Percentiles rank a stretch among this genome's conserved stretches.
These are phyloP conservation scores for Arthonia radiata DNA, from an alignment of 495 filamentous ascomycete species.

Conservation along the genomic window DNA sequence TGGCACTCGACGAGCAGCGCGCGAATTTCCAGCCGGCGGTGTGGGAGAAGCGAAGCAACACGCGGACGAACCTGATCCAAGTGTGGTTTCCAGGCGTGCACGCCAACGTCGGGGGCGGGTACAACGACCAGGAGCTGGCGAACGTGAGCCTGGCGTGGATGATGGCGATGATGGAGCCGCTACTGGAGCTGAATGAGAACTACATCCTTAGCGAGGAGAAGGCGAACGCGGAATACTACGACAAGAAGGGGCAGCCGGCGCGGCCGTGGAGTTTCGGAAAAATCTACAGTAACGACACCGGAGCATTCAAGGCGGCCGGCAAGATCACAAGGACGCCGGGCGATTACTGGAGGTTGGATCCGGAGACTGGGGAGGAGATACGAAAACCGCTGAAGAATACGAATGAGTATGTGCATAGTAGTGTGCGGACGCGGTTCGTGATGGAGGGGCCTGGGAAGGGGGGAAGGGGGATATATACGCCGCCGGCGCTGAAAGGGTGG, in stretches of 20 bases:
- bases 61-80: conserved; percentile 31
- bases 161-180: conserved; percentile 25
- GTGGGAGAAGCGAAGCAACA: conserved; percentile 27
- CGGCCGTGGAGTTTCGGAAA: conserved; percentile 4
- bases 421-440: conserved; percentile 28
- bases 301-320: conserved; percentile 27
- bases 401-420: conserved; percentile 39
- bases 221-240: not conserved
- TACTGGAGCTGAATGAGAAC: conserved; percentile 9
- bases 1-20: conserved; percentile 47
- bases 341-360: conserved; percentile 28
- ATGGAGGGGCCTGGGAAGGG: conserved; percentile 28
- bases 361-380: conserved; percentile 18
- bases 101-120: conserved; percentile 27
- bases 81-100: conserved; percentile 55
- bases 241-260: not conserved
- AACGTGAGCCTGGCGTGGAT: conserved; percentile 49
- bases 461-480: too few species aligned
- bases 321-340: conserved; percentile 29
- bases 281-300: conserved; percentile 21
- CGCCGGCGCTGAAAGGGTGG: too few species aligned
- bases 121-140: conserved; percentile 31
- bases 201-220: not conserved
- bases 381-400: conserved; percentile 26
- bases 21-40: conserved; percentile 37